phyloP scores from a whole-genome alignment of 139 green algal genomes.

The Picochlorum sp. region DNA sequence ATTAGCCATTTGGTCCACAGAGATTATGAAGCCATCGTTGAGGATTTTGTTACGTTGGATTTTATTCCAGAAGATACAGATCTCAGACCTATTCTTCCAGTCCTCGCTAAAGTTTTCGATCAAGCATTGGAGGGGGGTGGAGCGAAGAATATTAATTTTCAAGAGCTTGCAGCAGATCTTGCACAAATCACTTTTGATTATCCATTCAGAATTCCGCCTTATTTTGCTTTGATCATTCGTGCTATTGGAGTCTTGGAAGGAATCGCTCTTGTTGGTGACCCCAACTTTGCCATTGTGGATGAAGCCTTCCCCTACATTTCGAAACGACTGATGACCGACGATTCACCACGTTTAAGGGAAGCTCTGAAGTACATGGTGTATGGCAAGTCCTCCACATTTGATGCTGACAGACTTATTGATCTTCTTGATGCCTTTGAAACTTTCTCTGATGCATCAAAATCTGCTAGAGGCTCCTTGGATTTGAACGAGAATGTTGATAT shows the following conservation, averaged over 20 bases:
- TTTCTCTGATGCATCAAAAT: conserved; percentile 54
- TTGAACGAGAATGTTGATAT: conserved; percentile 9
- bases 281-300: conserved; percentile 95
- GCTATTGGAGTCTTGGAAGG: conserved; percentile 84
- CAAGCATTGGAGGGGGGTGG: conserved; percentile 78
- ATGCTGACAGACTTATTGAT: conserved; percentile 89
- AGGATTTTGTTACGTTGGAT: conserved; percentile 96
- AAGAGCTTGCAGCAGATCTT: conserved; percentile 93
- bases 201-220: conserved; percentile 81
- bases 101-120: conserved; percentile 69
- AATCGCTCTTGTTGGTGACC: conserved; percentile 46
- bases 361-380: conserved; percentile 61
- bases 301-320: conserved; percentile 96
- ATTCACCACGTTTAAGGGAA: conserved; percentile 69
- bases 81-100: conserved; percentile 86
- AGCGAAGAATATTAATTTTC: conserved; percentile 95
- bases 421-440: conserved; percentile 91
- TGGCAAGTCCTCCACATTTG: conserved; percentile 42
- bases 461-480: conserved; percentile 40
- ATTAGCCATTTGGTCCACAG: conserved; percentile 96
- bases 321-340: conserved; percentile 84
- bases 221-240: conserved; percentile 90
- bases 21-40: conserved; percentile 91
- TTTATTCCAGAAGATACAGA: conserved; percentile 94
- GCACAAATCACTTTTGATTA: conserved; percentile 98